Conservation (phyloP, 1,139 yeast genomes). For the Debaryomyces coudertii region DNA sequence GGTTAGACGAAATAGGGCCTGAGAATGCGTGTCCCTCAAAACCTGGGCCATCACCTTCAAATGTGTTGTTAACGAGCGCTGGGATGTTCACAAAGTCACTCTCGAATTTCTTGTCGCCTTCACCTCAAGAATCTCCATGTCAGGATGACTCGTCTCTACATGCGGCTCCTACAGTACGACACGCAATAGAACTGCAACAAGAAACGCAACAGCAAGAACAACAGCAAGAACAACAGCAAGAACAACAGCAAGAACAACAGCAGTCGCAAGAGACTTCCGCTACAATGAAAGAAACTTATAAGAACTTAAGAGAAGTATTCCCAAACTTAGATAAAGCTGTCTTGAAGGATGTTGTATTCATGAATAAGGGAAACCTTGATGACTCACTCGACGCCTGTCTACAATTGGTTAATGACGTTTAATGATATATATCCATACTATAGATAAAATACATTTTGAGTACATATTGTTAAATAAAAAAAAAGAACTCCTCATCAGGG, state of each 20-base stretch:
- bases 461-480: conserved; percentile 13
- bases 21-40: conserved; percentile 15
- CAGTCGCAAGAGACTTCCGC: conserved; percentile 11
- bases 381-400: conserved; percentile 71
- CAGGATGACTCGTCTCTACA: conserved; percentile 11
- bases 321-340: conserved; percentile 72
- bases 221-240: conserved; percentile 16
- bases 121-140: conserved; percentile 31
- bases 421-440: conserved; percentile 3
- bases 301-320: conserved; percentile 68
- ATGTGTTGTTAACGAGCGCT: conserved; percentile 55
- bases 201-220: conserved; percentile 8
- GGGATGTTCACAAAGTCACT: conserved; percentile 55
- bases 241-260: conserved; percentile 10
- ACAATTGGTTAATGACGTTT: conserved; percentile 31
- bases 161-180: neutral
- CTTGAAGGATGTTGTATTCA: conserved; percentile 68
- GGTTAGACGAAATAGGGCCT: conserved; percentile 20
- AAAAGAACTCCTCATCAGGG: conserved; percentile 10
- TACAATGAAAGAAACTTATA: conserved; percentile 30
- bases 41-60: conserved; percentile 49
- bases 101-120: conserved; percentile 47
- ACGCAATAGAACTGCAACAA: conserved; percentile 1
- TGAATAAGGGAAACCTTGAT: conserved; percentile 72
- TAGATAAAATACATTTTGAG: neutral